Evolutionary conservation across 768 basidiomycete species (phyloP).

Genomic region (Coprinopsis strossmayeri): DNA sequence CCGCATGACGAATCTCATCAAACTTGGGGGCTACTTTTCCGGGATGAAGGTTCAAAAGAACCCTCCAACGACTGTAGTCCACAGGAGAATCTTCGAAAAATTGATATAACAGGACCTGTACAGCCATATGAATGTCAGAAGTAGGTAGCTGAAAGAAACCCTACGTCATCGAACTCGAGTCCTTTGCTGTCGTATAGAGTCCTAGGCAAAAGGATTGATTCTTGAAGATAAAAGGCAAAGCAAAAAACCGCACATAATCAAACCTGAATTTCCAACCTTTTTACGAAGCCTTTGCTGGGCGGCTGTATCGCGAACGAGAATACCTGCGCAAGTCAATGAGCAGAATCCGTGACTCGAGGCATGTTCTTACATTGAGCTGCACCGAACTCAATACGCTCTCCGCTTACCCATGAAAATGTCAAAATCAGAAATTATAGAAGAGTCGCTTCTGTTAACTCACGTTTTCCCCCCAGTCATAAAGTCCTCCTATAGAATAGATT

Average conservation of each 20-base stretch:
- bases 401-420: slow-evolving; percentile 22
- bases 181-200: slow-evolving; percentile 63
- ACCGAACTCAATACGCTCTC: slow-evolving; percentile 49
- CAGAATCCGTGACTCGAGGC: background rate
- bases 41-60: slow-evolving; percentile 39
- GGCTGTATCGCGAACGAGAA: slow-evolving; percentile 57
- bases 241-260: slow-evolving; percentile 52
- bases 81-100: slow-evolving; percentile 63
- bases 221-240: background rate
- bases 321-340: slow-evolving; percentile 34
- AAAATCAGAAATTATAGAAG: background rate
- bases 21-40: slow-evolving; percentile 35
- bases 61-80: slow-evolving; percentile 50
- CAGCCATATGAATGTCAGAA: background rate
- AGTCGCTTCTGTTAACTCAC: slow-evolving; percentile 30
- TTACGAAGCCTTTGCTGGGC: slow-evolving; percentile 40
- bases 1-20: slow-evolving; percentile 43
- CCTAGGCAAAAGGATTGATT: slow-evolving; percentile 17
- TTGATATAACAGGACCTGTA: slow-evolving; percentile 64
- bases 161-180: slow-evolving; percentile 58
- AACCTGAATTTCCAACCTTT: slow-evolving; percentile 51
- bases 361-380: slow-evolving; percentile 49
- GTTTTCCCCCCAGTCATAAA: slow-evolving; percentile 47
- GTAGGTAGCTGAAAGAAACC: slow-evolving; percentile 5
- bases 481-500: slow-evolving; percentile 32